Evolutionary conservation across 176 grass and related monocot species (phyloP).

Genomic region (Poa pratensis): DNA sequence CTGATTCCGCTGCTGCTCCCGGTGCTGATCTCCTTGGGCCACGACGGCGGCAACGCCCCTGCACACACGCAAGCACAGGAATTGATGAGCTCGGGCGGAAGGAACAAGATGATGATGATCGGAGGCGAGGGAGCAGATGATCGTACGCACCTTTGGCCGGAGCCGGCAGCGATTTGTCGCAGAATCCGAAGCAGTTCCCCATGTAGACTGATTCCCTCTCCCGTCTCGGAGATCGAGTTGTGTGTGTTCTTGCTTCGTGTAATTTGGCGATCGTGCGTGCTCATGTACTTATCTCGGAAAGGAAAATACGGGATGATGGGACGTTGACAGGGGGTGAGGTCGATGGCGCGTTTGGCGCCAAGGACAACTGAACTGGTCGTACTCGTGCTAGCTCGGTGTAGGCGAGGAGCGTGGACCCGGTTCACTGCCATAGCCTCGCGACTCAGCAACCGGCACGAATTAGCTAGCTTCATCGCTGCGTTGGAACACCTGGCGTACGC

Average conservation of each 20-base stretch:
- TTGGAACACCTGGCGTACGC: too few species aligned
- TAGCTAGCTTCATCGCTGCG: neutral
- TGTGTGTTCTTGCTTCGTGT: neutral
- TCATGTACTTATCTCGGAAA: neutral
- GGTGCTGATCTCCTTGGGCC: neutral
- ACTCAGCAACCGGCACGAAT: neutral
- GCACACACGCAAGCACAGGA: neutral
- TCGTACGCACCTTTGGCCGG: neutral
- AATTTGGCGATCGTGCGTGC: neutral
- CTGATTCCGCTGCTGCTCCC: neutral
- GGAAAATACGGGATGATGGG: neutral
- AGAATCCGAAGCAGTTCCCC: neutral
- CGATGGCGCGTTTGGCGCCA: neutral
- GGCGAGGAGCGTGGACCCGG: neutral
- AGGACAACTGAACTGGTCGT: constrained; percentile 2
- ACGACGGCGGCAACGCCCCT: neutral
- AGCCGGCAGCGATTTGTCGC: neutral
- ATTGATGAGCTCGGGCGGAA: neutral
- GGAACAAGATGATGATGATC: neutral
- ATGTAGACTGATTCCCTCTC: neutral
- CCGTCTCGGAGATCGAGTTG: neutral
- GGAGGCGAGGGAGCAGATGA: neutral
- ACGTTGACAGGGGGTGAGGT: neutral
- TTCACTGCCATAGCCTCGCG: neutral
- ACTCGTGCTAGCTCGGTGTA: neutral